Evolutionary conservation across 345 rosid genomes (phyloP), one percentile per base, ranked within the genome.

Genomic region (Linum lewisii): DNA sequence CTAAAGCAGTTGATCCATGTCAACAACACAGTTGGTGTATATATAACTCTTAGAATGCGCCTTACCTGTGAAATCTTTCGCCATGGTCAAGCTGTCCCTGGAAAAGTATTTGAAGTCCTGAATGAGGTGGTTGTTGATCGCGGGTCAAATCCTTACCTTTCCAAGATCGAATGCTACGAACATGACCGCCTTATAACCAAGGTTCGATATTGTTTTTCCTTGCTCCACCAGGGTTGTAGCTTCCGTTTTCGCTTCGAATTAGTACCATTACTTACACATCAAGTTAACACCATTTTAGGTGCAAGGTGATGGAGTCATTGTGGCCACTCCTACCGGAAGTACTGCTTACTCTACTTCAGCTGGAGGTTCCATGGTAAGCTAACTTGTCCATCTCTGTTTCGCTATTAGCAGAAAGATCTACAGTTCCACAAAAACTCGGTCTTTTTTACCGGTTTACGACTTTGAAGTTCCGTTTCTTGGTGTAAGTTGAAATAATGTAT

Each of bases 261-360:
- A 42, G 47, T 16, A 11, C 47, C 47, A 11, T 42, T 42, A 4
- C 47, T 42, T 42, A 14, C 47, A 11, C 16, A 42, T 11, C 15
- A 42, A 42, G 18, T 10, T 10, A 42, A 10, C 14, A 42, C 14
- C 15, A 42, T 61, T 61, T 61, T 64, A 93, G 99, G 97, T 93
- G 72, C 99, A 93, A 82, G 99, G 95, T 24, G 99, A 93, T 70
- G 97, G 99, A 74, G 97, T 92, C 60, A 92, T 92, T 65, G 83
- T 92, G 76, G 98, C 98, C 55, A 92, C 98, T 63, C 98, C 98
- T 61, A 92, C 98, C 15, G 98, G 98, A 64, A 92, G 98, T 69
- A 92, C 98, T 66, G 97, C 97, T 59, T 92, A 92, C 73, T 92
- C 97, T 76, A 88, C 97, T 51, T 88, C 98, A 66, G 98, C 98